Evolutionary conservation across 345 rosid species (phyloP), one percentile per base, ranked within the genome.

Genomic region (Acer campestre): DNA sequence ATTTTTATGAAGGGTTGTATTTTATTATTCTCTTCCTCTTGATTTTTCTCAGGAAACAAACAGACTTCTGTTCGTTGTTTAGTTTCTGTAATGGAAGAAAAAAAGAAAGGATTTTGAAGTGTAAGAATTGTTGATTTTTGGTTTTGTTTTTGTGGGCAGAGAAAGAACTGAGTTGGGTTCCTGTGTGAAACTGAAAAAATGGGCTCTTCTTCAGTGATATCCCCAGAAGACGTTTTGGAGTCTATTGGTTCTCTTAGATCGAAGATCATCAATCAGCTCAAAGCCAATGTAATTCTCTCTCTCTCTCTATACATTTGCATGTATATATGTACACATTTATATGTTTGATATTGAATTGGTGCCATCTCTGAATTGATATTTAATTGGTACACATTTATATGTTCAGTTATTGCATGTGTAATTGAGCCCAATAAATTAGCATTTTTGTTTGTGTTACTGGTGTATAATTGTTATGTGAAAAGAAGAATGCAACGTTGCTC

Each of bases 221-320:
- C 86, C 71, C 97, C 98, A 63, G 97, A 92, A 81, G 97, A 94
- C 78, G 95, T 92, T 44, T 82, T 94, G 62, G 97, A 90, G 83
- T 88, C 93, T 29, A 90, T 94, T 79, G 98, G 92, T 78, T 80
- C 94, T 73, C 92, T 94, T 61, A 87, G 98, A 68, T 85, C 88
- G 78, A 90, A 91, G 85, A 92, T 94, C 85, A 90, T 94, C 77
- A 92, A 92, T 76, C 95, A 94, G 90, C 95, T 94, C 77, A 94
- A 92, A 89, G 93, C 98, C 82, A 94, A 94, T 83, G 97, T 90
- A 85, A 80, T 69, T 56, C 17, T 67, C 67, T 42, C 46, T 42
- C 46, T 42, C 46, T 31, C 6, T 42, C 10, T 42, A 70, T 42
- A 42, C 10, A 8, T 2, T 7, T 42, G 46, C 5, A 35, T 35